Evolutionary conservation across 2,329 filamentous ascomycete genomes (phyloP), one percentile per base, ranked within the genome.

Genomic region (Penicillium olsonii): DNA sequence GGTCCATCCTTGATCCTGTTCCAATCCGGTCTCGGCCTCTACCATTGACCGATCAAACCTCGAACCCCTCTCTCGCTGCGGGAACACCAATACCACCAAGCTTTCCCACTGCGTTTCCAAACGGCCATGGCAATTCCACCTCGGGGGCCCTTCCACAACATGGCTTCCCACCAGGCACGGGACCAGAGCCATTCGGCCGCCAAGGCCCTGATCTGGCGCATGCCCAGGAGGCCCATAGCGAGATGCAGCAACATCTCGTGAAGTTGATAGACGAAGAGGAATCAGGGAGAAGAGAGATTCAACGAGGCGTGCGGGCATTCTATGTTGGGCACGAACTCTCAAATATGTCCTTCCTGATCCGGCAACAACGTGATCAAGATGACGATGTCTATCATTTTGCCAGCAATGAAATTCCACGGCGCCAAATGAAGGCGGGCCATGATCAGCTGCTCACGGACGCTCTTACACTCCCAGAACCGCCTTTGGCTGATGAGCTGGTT

Each of bases 291-390:
- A 66, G 74, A 15, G 75, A 78, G 46, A 79, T 81, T n/a, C 68
- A 74, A 29, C 67, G 70, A 43, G 69, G 72, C 3, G 75, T 77
- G 14, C 74, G 78, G 19, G 74, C 78, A 10, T 79, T 78, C 48
- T 82, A 79, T 56, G 78, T 82, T 37, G 79, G 79, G 6, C 77
- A 78, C 47, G 78, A 81, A 53, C 73, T 79, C 50, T 82, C 79
- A 27, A 82, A 82, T 50, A 72, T 82, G 56, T 79, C 79, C 46
- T 80, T 81, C 54, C 66, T 82, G 35, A 74, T 82, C 22, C 75
- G 77, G 11, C 78, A 81, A 52, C 75, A 77, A 50, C 63, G 74
- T 60, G 69, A 71, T 29, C 66, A 66, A 48, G 69, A 72, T 49
- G 69, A 71, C 37, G 65, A 71, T 54, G 55, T 77, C 57, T 72